A percentile compares a stretch with the other conserved stretches of the same genome.
phyloP scores from a whole-genome alignment of 2,329 filamentous ascomycete species.

The Zymoseptoria tritici region DNA sequence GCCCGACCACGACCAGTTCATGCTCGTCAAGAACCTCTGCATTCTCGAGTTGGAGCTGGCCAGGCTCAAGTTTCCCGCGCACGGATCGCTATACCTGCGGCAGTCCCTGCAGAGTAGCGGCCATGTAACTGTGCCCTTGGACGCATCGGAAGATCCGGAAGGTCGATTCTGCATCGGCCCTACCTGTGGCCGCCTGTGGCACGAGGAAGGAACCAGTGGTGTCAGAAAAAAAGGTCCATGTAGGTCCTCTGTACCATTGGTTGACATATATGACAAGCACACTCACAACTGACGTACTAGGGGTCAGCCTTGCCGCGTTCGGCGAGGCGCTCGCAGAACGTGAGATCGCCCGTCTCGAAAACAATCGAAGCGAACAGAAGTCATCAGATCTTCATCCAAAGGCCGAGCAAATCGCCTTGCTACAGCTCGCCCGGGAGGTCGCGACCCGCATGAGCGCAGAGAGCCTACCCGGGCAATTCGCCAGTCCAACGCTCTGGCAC shows the following conservation, averaged over 20 bases:
- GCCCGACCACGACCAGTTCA: background rate
- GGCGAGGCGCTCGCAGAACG: slow-evolving; percentile 1
- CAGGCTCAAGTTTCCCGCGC: slow-evolving; percentile 1
- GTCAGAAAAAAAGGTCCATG: background rate
- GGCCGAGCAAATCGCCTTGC: background rate
- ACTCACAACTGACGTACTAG: background rate
- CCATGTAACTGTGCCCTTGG: background rate
- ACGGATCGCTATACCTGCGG: background rate
- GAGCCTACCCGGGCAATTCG: slow-evolving; percentile 2
- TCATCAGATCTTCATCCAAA: background rate
- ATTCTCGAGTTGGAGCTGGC: slow-evolving; percentile 3
- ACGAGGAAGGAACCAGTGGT: background rate
- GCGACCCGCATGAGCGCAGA: background rate
- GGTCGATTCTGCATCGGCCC: background rate
- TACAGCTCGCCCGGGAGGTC: background rate
- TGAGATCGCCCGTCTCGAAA: background rate
- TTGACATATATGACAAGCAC: background rate
- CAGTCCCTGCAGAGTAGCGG: background rate
- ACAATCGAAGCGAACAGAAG: background rate
- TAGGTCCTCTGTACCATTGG: background rate
- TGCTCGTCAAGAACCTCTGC: slow-evolving; percentile 3
- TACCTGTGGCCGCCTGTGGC: background rate
- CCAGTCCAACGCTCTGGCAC: slow-evolving; percentile 4
- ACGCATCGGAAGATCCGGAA: background rate
- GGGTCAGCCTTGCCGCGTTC: background rate